phyloP scores from a whole-genome alignment of 192 early-diverging fungal genomes.

The Obelidium mucronatum region DNA sequence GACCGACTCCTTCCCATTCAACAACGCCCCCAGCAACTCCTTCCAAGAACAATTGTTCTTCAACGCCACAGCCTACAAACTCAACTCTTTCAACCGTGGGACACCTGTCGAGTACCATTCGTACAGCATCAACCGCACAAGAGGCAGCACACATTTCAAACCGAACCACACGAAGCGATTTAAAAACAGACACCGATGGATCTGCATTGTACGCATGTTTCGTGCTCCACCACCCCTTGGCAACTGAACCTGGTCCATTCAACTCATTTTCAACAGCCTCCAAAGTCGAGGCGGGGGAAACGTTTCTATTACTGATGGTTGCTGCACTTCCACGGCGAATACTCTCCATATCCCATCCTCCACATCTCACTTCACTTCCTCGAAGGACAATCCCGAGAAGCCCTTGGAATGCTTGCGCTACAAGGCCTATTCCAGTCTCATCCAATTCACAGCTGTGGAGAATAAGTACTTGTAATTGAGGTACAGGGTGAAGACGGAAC shows the following conservation, averaged over 20 bases:
- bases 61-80: conserved; percentile 34
- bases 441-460: conserved; percentile 51
- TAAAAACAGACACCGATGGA: neutral
- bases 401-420: conserved; percentile 35
- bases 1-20: conserved; percentile 18
- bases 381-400: conserved; percentile 27
- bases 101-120: conserved; percentile 36
- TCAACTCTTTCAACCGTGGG: conserved; percentile 37
- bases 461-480: conserved; percentile 29
- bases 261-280: neutral
- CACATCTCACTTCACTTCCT: conserved; percentile 35
- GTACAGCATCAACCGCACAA: conserved; percentile 36
- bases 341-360: conserved; percentile 36
- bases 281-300: too few species aligned
- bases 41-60: conserved; percentile 36
- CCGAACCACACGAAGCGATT: conserved; percentile 20
- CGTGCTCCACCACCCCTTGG: conserved; percentile 26
- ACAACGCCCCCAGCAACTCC: conserved; percentile 14
- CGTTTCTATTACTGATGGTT: neutral
- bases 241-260: neutral
- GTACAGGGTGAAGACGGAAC: conserved; percentile 46
- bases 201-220: neutral
- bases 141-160: conserved; percentile 34
- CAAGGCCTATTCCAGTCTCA: conserved; percentile 47
- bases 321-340: conserved; percentile 10